Conservation (phyloP, 2,329 filamentous ascomycete genomes). For the Pseudocercospora ulei region DNA sequence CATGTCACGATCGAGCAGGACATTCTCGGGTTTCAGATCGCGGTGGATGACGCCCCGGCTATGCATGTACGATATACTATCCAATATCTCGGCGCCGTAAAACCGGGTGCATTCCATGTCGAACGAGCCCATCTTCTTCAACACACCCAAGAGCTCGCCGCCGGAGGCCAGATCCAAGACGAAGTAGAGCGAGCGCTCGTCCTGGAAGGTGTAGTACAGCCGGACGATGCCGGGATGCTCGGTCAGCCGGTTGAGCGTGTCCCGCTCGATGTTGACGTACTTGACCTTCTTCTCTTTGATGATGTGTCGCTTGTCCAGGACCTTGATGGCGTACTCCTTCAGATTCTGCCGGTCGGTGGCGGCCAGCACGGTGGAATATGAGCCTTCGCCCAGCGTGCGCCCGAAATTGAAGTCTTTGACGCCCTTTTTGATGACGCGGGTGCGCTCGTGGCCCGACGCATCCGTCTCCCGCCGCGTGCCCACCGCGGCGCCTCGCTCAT, state of each 20-base stretch:
- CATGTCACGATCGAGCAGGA: constrained; percentile 88
- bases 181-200: constrained; percentile 91
- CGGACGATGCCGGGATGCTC: constrained; percentile 95
- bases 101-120: constrained; percentile 90
- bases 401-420: constrained; percentile 96
- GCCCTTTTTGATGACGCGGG: constrained; percentile 85
- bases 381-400: constrained; percentile 82
- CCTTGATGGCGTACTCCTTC: constrained; percentile 96
- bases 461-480: constrained; percentile 74
- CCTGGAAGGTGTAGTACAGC: constrained; percentile 97
- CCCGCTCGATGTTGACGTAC: constrained; percentile 99
- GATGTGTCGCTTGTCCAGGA: constrained; percentile 95
- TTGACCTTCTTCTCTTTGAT: constrained; percentile 99
- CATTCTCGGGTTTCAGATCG: constrained; percentile 94
- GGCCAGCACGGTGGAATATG: constrained; percentile 90
- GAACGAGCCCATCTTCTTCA: constrained; percentile 92
- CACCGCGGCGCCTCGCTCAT: constrained; percentile 85
- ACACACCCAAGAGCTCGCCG: constrained; percentile 79
- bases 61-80: constrained; percentile 97
- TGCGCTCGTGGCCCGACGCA: constrained; percentile 62
- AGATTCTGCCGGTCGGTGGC: constrained; percentile 88
- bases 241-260: constrained; percentile 88
- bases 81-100: constrained; percentile 90
- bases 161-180: constrained; percentile 88
- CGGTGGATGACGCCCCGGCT: constrained; percentile 90